A percentile compares a stretch with the other conserved stretches of the same genome.
Evolutionary conservation across 305 asterid genomes (phyloP).

Genomic region (Andrographis paniculata): DNA sequence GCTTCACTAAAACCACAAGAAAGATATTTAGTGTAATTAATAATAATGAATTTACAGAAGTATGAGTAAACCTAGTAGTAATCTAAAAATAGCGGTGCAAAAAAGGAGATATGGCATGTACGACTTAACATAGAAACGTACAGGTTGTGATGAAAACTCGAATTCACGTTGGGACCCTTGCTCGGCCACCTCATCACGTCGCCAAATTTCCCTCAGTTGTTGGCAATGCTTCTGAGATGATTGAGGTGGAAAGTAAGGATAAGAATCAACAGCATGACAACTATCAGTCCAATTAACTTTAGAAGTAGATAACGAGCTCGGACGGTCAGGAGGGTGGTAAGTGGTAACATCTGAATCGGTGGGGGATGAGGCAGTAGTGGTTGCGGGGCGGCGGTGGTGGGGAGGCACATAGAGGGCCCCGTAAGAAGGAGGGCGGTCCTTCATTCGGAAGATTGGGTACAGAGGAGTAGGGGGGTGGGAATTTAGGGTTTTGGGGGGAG

Average conservation of each 20-base stretch:
- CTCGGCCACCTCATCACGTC: slow-evolving; percentile 27
- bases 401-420: slow-evolving; percentile 56
- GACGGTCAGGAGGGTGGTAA: slow-evolving; percentile 17
- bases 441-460: slow-evolving; percentile 30
- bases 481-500: slow-evolving; percentile 39
- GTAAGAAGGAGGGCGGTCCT: slow-evolving; percentile 40
- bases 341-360: slow-evolving; percentile 20
- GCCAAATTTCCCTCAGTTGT: slow-evolving; percentile 27
- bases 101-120: neutral
- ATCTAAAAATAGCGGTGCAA: neutral
- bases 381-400: slow-evolving; percentile 43
- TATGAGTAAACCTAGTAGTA: too few relatives aligned
- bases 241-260: slow-evolving; percentile 40
- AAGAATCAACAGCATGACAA: slow-evolving; percentile 20
- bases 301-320: slow-evolving; percentile 22
- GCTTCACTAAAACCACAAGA: too few relatives aligned
- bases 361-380: slow-evolving; percentile 21
- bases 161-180: slow-evolving; percentile 29
- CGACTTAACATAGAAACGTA: slow-evolving; percentile 22
- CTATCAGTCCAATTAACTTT: slow-evolving; percentile 17
- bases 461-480: slow-evolving; percentile 24
- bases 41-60: too few relatives aligned
- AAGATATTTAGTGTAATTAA: too few relatives aligned
- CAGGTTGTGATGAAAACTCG: slow-evolving; percentile 34
- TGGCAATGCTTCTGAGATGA: slow-evolving; percentile 28